Evolutionary conservation across 2,329 filamentous ascomycete genomes (phyloP).

Genomic region (Aureobasidium sp.): DNA sequence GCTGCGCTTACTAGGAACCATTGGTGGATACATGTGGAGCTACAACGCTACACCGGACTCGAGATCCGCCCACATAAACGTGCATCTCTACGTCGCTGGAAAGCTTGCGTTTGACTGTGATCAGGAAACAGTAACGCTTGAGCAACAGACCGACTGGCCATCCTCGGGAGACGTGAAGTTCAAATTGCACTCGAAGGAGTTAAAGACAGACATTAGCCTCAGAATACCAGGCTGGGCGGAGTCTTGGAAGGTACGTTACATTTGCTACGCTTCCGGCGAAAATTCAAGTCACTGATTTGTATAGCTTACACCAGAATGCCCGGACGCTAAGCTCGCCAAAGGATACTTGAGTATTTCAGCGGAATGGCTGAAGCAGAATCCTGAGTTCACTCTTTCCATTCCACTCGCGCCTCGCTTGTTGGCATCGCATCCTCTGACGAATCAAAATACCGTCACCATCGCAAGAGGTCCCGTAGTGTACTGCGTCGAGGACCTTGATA

Average conservation of each 20-base stretch:
- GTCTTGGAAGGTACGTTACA: slow-evolving; percentile 28
- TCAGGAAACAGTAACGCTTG: slow-evolving; percentile 34
- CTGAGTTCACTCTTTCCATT: slow-evolving; percentile 42
- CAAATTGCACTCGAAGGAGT: slow-evolving; percentile 29
- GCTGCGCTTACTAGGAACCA: slow-evolving; percentile 47
- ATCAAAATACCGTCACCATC: slow-evolving; percentile 48
- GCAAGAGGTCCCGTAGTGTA: slow-evolving; percentile 54
- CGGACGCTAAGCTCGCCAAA: slow-evolving; percentile 31
- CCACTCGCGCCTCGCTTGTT: slow-evolving; percentile 40
- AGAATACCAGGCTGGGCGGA: slow-evolving; percentile 50
- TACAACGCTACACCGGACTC: slow-evolving; percentile 26
- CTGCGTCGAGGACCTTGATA: slow-evolving; percentile 54
- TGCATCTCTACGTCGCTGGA: slow-evolving; percentile 52
- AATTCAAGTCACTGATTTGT: neutral
- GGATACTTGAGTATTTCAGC: slow-evolving; percentile 41
- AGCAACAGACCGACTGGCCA: slow-evolving; percentile 51
- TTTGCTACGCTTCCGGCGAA: neutral
- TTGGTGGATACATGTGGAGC: slow-evolving; percentile 53
- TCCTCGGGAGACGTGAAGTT: slow-evolving; percentile 50
- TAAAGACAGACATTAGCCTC: slow-evolving; percentile 40
- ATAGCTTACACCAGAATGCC: slow-evolving; percentile 34
- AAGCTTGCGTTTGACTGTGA: slow-evolving; percentile 36
- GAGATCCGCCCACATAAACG: slow-evolving; percentile 38
- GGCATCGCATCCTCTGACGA: slow-evolving; percentile 49
- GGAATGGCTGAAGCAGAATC: slow-evolving; percentile 35